These are phyloP conservation scores for Nothophytophthora sp. DNA, from an alignment of 352 stramenopile species.

Conservation along the genomic window DNA sequence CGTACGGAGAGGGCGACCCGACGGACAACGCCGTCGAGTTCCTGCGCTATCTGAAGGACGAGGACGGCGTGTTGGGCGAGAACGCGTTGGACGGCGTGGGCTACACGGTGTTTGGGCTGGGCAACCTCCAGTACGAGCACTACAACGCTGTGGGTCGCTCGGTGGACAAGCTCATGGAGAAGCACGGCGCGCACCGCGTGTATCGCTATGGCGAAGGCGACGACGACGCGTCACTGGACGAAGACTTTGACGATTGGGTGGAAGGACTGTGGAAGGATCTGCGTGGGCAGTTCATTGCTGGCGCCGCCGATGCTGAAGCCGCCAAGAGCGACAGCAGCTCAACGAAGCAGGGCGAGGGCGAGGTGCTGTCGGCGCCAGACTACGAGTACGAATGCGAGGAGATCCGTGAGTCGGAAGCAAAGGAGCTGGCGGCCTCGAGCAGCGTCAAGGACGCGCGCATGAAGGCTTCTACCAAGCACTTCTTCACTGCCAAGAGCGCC, in stretches of 20 bases:
- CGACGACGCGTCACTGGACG: slow-evolving; percentile 95
- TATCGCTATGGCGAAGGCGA: slow-evolving; percentile 95
- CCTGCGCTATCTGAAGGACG: slow-evolving; percentile 89
- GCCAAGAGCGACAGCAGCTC: slow-evolving; percentile 3
- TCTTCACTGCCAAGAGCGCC: slow-evolving; percentile 84
- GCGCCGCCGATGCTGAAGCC: slow-evolving; percentile 20
- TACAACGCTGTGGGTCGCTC: slow-evolving; percentile 97
- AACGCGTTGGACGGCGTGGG: slow-evolving; percentile 61
- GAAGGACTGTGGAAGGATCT: slow-evolving; percentile 89
- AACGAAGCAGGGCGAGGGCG: background rate
- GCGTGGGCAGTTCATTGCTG: slow-evolving; percentile 60
- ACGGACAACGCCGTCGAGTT: slow-evolving; percentile 98
- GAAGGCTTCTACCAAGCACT: slow-evolving; percentile 90
- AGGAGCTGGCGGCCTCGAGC: slow-evolving; percentile 10
- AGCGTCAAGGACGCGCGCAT: slow-evolving; percentile 28
- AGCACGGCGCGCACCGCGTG: slow-evolving; percentile 84
- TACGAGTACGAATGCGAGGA: slow-evolving; percentile 64
- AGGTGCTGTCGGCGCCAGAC: slow-evolving; percentile 37
- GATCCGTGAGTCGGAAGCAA: slow-evolving; percentile 30
- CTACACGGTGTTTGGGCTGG: slow-evolving; percentile 97
- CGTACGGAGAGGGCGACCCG: slow-evolving; percentile 98
- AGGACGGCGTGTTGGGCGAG: slow-evolving; percentile 25
- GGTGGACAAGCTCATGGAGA: slow-evolving; percentile 88
- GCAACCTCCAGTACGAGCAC: slow-evolving; percentile 98
- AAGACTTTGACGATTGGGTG: slow-evolving; percentile 95